Evolutionary conservation across 768 basidiomycete genomes (phyloP), one percentile per base, ranked within the genome.

Genomic region (Tricholoma sp.): DNA sequence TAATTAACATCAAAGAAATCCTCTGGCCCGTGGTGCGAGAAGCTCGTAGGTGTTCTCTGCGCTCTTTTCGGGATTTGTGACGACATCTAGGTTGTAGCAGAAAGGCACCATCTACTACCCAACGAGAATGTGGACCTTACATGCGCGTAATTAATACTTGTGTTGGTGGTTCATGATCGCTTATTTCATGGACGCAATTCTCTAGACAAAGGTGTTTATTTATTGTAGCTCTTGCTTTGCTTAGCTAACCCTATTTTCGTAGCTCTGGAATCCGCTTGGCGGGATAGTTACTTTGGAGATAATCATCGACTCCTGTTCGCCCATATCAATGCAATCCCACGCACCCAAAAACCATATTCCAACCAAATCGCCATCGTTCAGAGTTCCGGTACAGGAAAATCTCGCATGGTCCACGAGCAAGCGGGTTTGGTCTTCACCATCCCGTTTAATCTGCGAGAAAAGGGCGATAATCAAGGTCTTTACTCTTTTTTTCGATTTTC

Each of bases 361-460:
- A 63, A 61, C 52, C 55, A 51, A 8, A 49, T 64, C 18, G n/a
- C 62, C 33, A 58, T 64, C 28, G 41, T 64, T 31, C 63, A 64
- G 49, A 58, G 59, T 32, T 58, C 59, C 15, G 59, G 63, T 6
- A 58, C 51, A 50, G 63, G 63, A 28, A 64, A 63, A 58, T 64
- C 63, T 17, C 50, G 62, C 11, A 50, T 60, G 52, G 55, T 63
- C 34, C 55, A 63, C 31, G 56, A 64, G 50, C 39, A 55, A 36
- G 53, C 63, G 36, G 56, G 56, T 12, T 17, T 57, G 13, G 50
- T 60, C 29, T 62, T 64, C 48, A 58, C 62, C 7, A 39, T 63
- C 28, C 62, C 59, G 15, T 60, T 64, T 42, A 59, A 55, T 39
- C 51, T 61, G 9, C 57, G 57, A 51, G 7, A 33, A 29, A 20